A percentile compares a stretch with the other conserved stretches of the same genome.
Conservation (phyloP, 129 eudicot genomes). For the Centrapalus pauciflorus region DNA sequence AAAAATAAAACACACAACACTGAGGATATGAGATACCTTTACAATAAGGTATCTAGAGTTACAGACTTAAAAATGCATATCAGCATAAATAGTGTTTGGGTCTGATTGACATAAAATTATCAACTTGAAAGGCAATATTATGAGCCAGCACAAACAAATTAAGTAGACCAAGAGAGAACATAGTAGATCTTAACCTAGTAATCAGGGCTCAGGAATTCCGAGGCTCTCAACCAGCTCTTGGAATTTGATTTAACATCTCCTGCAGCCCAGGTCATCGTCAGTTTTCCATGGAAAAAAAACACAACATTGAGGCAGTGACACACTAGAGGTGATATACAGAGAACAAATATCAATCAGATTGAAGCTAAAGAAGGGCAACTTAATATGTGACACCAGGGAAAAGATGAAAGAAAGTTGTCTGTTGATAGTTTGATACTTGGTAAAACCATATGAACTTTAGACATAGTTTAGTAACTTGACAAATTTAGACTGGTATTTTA, state of each 20-base stretch:
- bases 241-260: constrained; percentile 53
- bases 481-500: background rate
- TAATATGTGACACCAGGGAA: background rate
- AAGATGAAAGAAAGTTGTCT: background rate
- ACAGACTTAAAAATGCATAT: background rate
- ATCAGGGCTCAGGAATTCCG: constrained; percentile 54
- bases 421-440: background rate
- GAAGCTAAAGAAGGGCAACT: background rate
- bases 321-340: constrained; percentile 8
- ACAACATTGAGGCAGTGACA: constrained; percentile 15
- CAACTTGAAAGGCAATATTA: background rate
- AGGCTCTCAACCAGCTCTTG: constrained; percentile 91
- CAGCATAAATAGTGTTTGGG: background rate
- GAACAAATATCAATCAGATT: background rate
- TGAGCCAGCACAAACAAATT: constrained; percentile 5
- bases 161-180: constrained; percentile 38
- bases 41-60: background rate
- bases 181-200: constrained; percentile 64
- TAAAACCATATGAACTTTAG: background rate
- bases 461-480: background rate
- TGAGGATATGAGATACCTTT: background rate
- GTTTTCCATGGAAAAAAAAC: constrained; percentile 28
- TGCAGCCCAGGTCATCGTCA: constrained; percentile 80
- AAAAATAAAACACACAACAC: background rate
- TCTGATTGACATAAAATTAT: constrained; percentile 3